A percentile compares a stretch with the other conserved stretches of the same genome.
phyloP scores from a whole-genome alignment of 306 rosid genomes.

The Quercus alba region DNA sequence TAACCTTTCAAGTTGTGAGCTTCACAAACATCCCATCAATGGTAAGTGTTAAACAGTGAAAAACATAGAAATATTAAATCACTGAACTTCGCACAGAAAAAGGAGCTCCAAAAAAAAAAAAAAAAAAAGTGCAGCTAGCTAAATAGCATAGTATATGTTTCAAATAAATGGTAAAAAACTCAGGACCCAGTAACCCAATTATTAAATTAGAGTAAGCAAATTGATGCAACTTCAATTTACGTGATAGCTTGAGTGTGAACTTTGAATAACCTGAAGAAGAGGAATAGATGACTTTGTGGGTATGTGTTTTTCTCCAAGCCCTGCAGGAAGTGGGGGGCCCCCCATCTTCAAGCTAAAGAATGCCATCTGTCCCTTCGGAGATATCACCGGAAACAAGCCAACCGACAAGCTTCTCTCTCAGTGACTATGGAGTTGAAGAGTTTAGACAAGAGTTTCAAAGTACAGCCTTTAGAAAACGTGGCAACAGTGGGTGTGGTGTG shows the following conservation, averaged over 20 bases:
- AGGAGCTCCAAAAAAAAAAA: not conserved
- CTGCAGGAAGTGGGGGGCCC: constrained; percentile 9
- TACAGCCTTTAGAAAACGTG: too few relatives aligned
- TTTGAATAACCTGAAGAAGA: constrained; percentile 25
- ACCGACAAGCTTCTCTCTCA: not conserved
- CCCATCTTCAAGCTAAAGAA: constrained; percentile 2
- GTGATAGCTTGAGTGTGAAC: not conserved
- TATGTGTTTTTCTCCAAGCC: not conserved
- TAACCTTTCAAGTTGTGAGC: not conserved
- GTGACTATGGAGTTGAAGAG: not conserved
- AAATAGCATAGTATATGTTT: not conserved
- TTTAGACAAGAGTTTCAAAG: not conserved
- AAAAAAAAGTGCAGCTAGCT: not conserved
- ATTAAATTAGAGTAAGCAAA: not conserved
- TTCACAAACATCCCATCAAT: not conserved
- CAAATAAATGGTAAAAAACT: not conserved
- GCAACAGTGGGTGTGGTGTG: too few relatives aligned
- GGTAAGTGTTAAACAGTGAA: not conserved
- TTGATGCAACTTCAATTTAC: not conserved
- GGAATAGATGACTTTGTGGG: constrained; percentile 10
- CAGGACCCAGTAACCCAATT: not conserved
- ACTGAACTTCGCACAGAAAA: not conserved
- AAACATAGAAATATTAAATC: not conserved
- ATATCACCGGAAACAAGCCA: not conserved
- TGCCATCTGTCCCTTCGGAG: constrained; percentile 19